Base-by-base conservation (phyloP, 2,329 filamentous ascomycete genomes). In the Incumbomyces lentus region DNA sequence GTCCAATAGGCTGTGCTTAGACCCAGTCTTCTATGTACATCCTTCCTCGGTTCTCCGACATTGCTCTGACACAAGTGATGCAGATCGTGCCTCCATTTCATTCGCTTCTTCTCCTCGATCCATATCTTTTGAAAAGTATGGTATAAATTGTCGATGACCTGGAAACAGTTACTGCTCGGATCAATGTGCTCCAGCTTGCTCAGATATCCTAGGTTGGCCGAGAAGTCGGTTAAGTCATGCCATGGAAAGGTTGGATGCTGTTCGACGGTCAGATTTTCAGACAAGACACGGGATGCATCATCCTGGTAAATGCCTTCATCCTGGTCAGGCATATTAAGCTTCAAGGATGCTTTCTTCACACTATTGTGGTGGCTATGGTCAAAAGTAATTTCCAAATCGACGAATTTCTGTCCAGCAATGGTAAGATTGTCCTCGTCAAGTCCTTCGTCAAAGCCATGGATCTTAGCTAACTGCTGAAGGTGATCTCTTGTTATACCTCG, bases 371-470 rank as follows among this genome's bases (percentile, higher is more conserved):
- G 54, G 4, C 58, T 58, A 1, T 61, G 57, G 39, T 68, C 60
- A 41, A 71, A 71, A 36, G 67, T 65, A 40, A 70, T 67, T 48
- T 71, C 68, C 13, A 71, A 57, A 44, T 70, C 68, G 29, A 71
- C 67, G 45, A 64, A 65, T 39, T 69, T 53, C n/a, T 49, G 68
- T 3, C 68, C 68, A 6, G 67, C 68, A 50, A 70, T 68, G 40
- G 61, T 69, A 37, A 71, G 59, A 49, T 62, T 65, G 35, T 70
- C 64, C 13, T 70, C 66, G 50, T 70, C 66, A 67, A 67, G 70
- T 35, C 69, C 64, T 12, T 66, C 68, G 41, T 69, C 66, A 29
- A 71, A 68, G 2, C 66, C 68, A 48, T 69, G 65, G 1, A 70
- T 55, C 41, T 62, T 60, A 17, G 62, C 65, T 17, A 70, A 44